phyloP scores from a whole-genome alignment of 2,329 filamentous ascomycete genomes.

The Colletotrichum sp. region DNA sequence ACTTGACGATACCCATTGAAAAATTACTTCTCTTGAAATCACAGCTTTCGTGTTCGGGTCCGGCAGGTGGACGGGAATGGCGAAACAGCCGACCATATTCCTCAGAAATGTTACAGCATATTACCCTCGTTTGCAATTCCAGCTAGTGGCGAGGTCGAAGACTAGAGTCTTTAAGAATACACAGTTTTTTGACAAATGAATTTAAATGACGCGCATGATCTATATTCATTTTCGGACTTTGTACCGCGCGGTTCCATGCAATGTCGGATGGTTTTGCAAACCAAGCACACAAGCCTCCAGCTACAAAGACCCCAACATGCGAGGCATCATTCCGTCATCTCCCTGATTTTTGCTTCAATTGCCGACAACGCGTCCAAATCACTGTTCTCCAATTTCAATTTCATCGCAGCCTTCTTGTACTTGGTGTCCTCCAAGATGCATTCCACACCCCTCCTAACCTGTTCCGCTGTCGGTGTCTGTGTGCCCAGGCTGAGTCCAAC shows the following conservation, averaged over 20 bases:
- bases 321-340: neutral
- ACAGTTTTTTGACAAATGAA: neutral
- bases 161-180: neutral
- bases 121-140: neutral
- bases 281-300: neutral
- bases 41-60: neutral
- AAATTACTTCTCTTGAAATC: neutral
- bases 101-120: neutral
- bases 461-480: slow-evolving; percentile 31
- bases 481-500: slow-evolving; percentile 49
- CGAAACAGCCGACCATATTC: neutral
- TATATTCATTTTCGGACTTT: neutral
- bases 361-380: neutral
- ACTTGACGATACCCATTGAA: neutral
- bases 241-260: neutral
- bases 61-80: neutral
- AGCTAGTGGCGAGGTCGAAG: neutral
- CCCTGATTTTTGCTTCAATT: neutral
- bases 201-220: neutral
- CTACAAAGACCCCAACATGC: neutral
- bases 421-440: neutral
- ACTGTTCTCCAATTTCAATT: neutral
- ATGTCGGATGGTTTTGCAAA: neutral
- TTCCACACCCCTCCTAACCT: neutral
- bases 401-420: slow-evolving; percentile 10